Base-by-base conservation (phyloP, 75 land plant species). In the Cupressus sempervirens region DNA sequence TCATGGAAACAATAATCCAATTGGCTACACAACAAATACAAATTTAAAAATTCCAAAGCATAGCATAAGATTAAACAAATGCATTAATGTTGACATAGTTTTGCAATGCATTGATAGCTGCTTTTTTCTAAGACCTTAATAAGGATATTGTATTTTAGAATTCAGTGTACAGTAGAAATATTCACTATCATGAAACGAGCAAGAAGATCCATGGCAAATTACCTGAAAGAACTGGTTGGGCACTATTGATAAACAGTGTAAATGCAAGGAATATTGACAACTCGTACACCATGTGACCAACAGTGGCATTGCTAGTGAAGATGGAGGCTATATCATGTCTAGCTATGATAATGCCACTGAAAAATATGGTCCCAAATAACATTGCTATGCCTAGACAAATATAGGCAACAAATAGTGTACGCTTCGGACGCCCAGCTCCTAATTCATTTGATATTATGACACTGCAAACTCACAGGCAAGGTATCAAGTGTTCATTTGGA, bases 191-290 rank as follows among this genome's bases (percentile, higher is more conserved):
- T 68, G n/a, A 68, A n/a, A 68, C 11, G 7, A 30, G 74, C 32
- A 72, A 72, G 36, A 2, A 72, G 74, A 72, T 72, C 32, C 15
- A 72, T 35, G 10, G 15, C 14, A 72, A 35, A 65, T 70, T 84
- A 84, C 93, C 93, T 83, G 91, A 84, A 6, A 92, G 86, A 7
- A 92, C 88, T 12, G 91, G 91, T 36, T 90, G 91, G 23, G 90
- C 76, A 53, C 93, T 92, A 70, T 92, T 92, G 14, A 92, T 85
- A 50, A 92, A 81, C 7, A 90, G 67, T 8, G 90, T 84, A 83
- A 92, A 83, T 8, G 93, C 84, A 56, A 92, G 84, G 30, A 87
- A 77, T 35, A 84, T 36, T 53, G 91, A 86, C 6, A 90, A 86
- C 16, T 84, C 79, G 0, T 81, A 54, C 15, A 88, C 91, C 26